Base-by-base conservation (phyloP, 2,329 filamentous ascomycete species). In the Zalaria obscura region DNA sequence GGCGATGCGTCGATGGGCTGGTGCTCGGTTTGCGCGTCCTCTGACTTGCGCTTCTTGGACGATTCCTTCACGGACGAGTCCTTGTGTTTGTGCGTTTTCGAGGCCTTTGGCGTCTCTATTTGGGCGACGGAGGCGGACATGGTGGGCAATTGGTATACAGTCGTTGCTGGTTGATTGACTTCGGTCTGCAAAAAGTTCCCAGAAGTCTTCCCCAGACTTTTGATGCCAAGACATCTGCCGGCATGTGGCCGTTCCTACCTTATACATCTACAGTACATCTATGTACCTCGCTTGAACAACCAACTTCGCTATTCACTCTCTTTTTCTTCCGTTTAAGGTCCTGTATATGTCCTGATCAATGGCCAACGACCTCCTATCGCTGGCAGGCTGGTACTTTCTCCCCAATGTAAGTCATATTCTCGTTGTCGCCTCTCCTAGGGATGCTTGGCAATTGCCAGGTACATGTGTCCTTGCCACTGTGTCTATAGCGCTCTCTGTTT, bases 371-470 rank as follows among this genome's bases (percentile, higher is more conserved):
- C 52, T 76, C 32, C 54, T 78, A 32, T 75, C 75, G 26, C 65
- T 73, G 38, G 63, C 68, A 38, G 75, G 73, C 40, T 80, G 76
- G 76, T 69, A 72, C 36, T 69, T 79, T 53, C 65, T 80, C 26
- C 76, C 76, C 45, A 69, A 69, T 50, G 74, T 78, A 63, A 55
- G 69, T 45, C 10, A 10, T 28, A 35, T 28, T 40, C 9, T 36
- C 25, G 27, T 3, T 11, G 7, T 26, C 27, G n/a, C n/a, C n/a
- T n/a, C n/a, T n/a, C n/a, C n/a, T n/a, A n/a, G n/a, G 18, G 18
- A 18, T 18, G 18, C 18, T 18, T 18, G 18, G 18, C 18, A 18
- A 18, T 2, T 18, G 18, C 18, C 18, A 18, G 18, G 18, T 18
- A 18, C 18, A 18, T 18, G 18, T 18, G 18, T 18, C 18, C 18